Evolutionary conservation across 129 eudicot species (phyloP), one percentile per base, ranked within the genome.

Genomic region (Artemisia argyi): DNA sequence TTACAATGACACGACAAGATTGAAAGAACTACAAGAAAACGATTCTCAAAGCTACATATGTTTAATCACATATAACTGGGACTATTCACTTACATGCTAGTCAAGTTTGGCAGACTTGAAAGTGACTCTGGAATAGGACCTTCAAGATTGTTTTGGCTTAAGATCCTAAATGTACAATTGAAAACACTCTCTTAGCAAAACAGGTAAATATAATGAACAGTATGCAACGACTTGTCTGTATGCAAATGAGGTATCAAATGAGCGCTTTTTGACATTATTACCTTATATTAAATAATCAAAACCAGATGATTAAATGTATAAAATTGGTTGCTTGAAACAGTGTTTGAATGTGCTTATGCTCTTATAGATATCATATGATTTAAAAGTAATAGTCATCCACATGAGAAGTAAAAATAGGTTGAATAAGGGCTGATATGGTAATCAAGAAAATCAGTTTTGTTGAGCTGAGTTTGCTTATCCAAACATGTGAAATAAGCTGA

Each of bases 91-190:
- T 85, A 91, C 99, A 95, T 58, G 78, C 77, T 83, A 62, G 81
- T 79, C 83, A 95, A 82, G 77, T 80, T 86, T 68, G 93, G 65
- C 57, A 95, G 97, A 73, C 71, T 67, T 66, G 96, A 75, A 69
- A 95, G 88, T 55, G 99, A 86, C 64, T 80, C 82, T 3, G 99
- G 99, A 59, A 95, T 85, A 50, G 84, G 65, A 61, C 99, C 99
- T 58, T 89, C 82, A 61, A 95, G 85, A 81, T 91, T 86, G 85
- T 95, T 95, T 81, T 82, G 81, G 85, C 79, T 86, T 75, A 95
- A 72, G 69, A 83, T 60, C 96, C 99, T 91, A 84, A 74, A 68
- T 26, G n/a, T 15, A 79, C 44, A 80, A 78, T 8, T 15, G 4
- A 13, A 39, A 72, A 55, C 39, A 64, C 12, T 8, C 39, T 1